These are phyloP conservation scores for Colletotrichum tropicicola DNA, from an alignment of 2,329 filamentous ascomycete genomes.

Conservation along the genomic window DNA sequence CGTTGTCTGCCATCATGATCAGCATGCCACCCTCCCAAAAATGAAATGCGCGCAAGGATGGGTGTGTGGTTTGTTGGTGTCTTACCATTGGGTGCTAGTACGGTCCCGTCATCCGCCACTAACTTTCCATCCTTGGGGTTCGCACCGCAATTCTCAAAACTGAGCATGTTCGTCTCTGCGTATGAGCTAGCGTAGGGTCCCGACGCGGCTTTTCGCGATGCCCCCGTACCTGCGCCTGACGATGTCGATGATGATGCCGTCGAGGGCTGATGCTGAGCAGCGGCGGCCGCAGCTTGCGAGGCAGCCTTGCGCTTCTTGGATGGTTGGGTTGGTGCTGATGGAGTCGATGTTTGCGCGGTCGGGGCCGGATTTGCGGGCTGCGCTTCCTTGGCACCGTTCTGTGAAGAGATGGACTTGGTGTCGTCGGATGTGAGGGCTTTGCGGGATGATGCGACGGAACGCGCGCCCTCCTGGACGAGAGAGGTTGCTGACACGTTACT, in stretches of 20 bases:
- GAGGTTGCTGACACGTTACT: conserved; percentile 46
- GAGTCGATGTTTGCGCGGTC: conserved; percentile 54
- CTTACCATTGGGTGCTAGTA: conserved; percentile 86
- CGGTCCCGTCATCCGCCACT: conserved; percentile 89
- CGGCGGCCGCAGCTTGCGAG: conserved; percentile 25
- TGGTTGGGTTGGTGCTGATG: conserved; percentile 55
- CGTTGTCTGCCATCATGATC: conserved; percentile 66
- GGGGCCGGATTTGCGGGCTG: conserved; percentile 33
- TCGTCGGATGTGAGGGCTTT: conserved; percentile 51
- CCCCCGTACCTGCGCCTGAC: conserved; percentile 38
- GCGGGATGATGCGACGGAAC: conserved; percentile 46
- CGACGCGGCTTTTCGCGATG: conserved; percentile 49
- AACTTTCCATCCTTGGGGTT: conserved; percentile 80
- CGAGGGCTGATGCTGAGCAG: conserved; percentile 15
- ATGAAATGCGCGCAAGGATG: conserved; percentile 4
- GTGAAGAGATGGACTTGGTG: conserved; percentile 43
- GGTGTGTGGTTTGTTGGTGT: conserved; percentile 34
- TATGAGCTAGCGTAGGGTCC: conserved; percentile 41
- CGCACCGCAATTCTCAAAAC: conserved; percentile 77
- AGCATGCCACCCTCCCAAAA: conserved; percentile 31
- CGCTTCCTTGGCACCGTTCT: conserved; percentile 49
- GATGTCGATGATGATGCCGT: conserved; percentile 34
- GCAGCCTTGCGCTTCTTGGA: conserved; percentile 90
- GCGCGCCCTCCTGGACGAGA: conserved; percentile 46
- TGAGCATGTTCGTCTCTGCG: conserved; percentile 86